These are phyloP conservation scores for Ceratobasidium sp. DNA, from an alignment of 1,284 basidiomycete genomes.

Conservation along the genomic window DNA sequence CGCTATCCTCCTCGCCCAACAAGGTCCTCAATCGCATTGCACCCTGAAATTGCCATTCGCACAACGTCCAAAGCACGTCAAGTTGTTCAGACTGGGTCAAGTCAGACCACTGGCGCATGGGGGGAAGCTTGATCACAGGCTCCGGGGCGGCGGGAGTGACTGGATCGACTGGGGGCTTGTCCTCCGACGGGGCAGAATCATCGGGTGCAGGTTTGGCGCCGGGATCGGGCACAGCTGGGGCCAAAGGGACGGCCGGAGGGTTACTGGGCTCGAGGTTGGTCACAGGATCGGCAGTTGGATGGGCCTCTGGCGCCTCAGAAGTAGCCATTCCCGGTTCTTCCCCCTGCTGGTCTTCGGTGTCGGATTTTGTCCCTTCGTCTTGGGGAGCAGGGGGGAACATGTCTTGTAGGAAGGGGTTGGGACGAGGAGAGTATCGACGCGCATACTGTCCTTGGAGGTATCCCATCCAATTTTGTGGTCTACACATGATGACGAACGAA, in stretches of 20 bases:
- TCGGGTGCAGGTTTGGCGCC: neutral
- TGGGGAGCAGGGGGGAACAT: constrained; percentile 16
- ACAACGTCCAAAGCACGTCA: constrained; percentile 78
- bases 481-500: constrained; percentile 54
- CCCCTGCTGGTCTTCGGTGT: neutral
- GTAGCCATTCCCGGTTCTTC: neutral
- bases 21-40: constrained; percentile 71
- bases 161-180: neutral
- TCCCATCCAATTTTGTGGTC: constrained; percentile 80
- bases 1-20: constrained; percentile 83
- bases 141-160: neutral
- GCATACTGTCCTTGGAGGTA: constrained; percentile 50
- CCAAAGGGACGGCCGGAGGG: constrained; percentile 54
- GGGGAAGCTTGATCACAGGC: constrained; percentile 9
- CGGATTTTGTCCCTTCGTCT: neutral
- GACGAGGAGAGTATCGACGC: constrained; percentile 46
- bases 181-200: neutral
- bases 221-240: neutral
- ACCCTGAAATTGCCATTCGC: constrained; percentile 87
- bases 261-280: constrained; percentile 43
- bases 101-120: constrained; percentile 68
- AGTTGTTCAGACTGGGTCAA: constrained; percentile 80
- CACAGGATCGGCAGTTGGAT: constrained; percentile 16
- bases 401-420: constrained; percentile 46
- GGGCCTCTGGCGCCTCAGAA: neutral